Evolutionary conservation across 2,329 filamentous ascomycete species (phyloP).

Genomic region (Sclerotinia borealis): DNA sequence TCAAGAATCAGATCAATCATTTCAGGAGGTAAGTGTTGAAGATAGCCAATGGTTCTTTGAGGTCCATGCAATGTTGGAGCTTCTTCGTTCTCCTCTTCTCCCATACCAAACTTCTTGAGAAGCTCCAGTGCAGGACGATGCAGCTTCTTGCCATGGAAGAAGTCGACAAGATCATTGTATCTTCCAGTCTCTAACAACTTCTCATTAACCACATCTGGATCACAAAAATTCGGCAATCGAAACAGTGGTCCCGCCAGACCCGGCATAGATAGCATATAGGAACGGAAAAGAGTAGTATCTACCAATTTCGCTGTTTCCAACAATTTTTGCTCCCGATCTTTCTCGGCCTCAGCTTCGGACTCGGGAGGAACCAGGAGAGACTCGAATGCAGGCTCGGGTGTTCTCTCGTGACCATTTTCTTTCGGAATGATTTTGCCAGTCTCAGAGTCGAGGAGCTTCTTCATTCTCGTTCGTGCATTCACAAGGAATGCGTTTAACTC

Average conservation of each 20-base stretch:
- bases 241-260: conserved; percentile 83
- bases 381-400: conserved; percentile 47
- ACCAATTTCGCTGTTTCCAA: conserved; percentile 74
- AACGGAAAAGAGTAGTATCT: conserved; percentile 89
- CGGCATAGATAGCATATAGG: conserved; percentile 89
- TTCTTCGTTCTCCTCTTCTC: conserved; percentile 44
- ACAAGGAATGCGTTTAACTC: conserved; percentile 85
- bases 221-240: conserved; percentile 94
- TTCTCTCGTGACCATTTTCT: conserved; percentile 35
- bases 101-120: conserved; percentile 71
- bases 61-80: conserved; percentile 66
- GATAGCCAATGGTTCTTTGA: conserved; percentile 75
- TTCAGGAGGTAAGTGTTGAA: conserved; percentile 82
- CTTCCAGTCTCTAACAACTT: conserved; percentile 81
- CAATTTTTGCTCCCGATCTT: conserved; percentile 65
- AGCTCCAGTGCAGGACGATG: conserved; percentile 82
- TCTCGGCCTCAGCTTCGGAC: conserved; percentile 34
- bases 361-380: conserved; percentile 45
- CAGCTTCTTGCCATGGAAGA: conserved; percentile 90
- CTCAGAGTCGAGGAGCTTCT: conserved; percentile 54
- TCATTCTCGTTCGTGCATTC: conserved; percentile 66
- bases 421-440: conserved; percentile 54
- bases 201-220: conserved; percentile 91
- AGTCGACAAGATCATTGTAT: conserved; percentile 94
- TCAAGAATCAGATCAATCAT: conserved; percentile 88